A percentile compares a stretch with the other conserved stretches of the same genome.
These are phyloP conservation scores for Chlamydomonas asymmetrica DNA, from an alignment of 139 green algal genomes.

Conservation along the genomic window DNA sequence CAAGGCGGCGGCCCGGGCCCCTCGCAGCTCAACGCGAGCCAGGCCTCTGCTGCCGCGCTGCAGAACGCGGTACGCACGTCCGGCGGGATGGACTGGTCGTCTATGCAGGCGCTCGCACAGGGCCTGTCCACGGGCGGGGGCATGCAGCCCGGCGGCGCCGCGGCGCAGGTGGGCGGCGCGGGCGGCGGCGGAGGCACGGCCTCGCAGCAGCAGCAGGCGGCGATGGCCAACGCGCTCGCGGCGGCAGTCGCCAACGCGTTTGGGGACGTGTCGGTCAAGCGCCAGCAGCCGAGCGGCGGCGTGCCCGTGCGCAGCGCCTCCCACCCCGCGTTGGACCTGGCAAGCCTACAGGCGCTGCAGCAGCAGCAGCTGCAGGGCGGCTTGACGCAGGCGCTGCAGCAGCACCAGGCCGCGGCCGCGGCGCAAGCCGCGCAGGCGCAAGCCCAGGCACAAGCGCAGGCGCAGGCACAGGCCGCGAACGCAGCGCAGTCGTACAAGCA, in stretches of 20 bases:
- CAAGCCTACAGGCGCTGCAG: no score
- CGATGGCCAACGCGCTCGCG: not conserved
- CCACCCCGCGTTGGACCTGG: no score
- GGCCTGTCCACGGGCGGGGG: not conserved
- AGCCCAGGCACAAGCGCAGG: no score
- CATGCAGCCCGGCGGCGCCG: not conserved
- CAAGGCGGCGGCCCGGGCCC: not conserved
- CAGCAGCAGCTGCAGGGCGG: no score
- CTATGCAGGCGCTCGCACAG: not conserved
- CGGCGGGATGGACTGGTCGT: not conserved
- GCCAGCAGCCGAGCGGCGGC: not conserved
- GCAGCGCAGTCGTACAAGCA: no score
- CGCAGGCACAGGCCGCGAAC: no score
- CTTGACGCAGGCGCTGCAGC: no score
- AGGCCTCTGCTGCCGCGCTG: not conserved
- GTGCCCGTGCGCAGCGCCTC: no score
- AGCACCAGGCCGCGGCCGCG: no score
- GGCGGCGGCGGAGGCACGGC: not conserved
- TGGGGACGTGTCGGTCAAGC: not conserved
- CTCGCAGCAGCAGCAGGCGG: constrained; percentile 7
- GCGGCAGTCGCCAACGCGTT: constrained; percentile 22
- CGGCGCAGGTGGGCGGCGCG: not conserved
- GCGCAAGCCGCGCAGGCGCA: no score
- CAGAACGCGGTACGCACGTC: not conserved
- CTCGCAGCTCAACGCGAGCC: not conserved